phyloP scores from a whole-genome alignment of 208 protist genomes.

The Leishmania guyanensis region DNA sequence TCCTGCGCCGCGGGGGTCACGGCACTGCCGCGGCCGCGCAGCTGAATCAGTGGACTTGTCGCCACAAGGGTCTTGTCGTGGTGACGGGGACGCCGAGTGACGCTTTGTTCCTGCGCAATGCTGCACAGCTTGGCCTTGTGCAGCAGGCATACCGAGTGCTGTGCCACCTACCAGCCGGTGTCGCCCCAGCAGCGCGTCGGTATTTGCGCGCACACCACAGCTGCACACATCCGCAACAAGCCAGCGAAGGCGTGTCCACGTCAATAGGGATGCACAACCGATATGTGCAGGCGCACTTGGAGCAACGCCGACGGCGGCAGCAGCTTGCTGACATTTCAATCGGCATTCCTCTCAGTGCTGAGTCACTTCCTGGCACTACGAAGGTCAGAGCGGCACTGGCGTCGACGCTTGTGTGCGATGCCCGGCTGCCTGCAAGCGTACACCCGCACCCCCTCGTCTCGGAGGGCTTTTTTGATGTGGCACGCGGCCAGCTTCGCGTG shows the following conservation, averaged over 20 bases:
- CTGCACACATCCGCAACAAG: not conserved
- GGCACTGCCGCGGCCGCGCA: conserved; percentile 16
- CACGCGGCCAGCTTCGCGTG: conserved; percentile 26
- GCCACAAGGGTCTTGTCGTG: conserved; percentile 59
- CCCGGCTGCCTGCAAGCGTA: conserved; percentile 14
- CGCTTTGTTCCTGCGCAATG: conserved; percentile 67
- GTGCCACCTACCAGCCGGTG: conserved; percentile 57
- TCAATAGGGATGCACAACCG: conserved; percentile 24
- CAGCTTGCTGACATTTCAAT: conserved; percentile 1
- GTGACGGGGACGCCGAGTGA: conserved; percentile 41
- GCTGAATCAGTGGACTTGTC: conserved; percentile 54
- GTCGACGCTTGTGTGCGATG: not conserved
- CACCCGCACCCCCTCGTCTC: conserved; percentile 30
- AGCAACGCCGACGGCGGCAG: conserved; percentile 5
- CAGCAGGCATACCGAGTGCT: conserved; percentile 64
- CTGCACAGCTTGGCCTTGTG: conserved; percentile 60
- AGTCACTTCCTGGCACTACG: not conserved
- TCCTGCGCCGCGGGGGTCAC: conserved; percentile 18
- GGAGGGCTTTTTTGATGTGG: conserved; percentile 40
- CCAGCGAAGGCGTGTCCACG: not conserved
- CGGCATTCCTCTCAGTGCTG: conserved; percentile 18
- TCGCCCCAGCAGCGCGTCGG: conserved; percentile 29
- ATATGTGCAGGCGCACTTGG: conserved; percentile 35
- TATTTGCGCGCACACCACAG: not conserved
- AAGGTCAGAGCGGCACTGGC: not conserved